Evolutionary conservation across 2,329 filamentous ascomycete species (phyloP).

Genomic region (Aspergillus sergii): DNA sequence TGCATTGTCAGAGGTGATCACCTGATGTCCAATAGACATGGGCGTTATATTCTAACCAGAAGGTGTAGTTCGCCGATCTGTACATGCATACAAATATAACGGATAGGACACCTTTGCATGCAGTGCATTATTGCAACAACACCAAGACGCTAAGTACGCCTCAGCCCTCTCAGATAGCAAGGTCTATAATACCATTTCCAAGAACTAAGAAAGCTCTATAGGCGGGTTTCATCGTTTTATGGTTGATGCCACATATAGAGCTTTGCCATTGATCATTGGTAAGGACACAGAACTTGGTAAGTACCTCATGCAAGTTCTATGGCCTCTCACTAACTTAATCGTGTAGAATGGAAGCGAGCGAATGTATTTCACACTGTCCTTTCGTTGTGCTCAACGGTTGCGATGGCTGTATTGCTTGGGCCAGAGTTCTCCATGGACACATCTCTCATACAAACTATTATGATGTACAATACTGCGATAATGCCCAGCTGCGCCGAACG

Average conservation of each 20-base stretch:
- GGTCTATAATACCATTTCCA: no score
- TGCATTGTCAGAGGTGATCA: background rate
- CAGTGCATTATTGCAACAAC: background rate
- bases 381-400: background rate
- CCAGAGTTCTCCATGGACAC: background rate
- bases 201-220: background rate
- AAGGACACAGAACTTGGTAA: background rate
- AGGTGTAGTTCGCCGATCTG: background rate
- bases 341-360: background rate
- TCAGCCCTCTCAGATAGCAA: no score
- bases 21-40: no score
- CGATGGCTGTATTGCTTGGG: background rate
- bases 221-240: background rate
- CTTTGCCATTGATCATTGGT: background rate
- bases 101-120: background rate
- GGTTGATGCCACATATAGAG: background rate
- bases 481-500: background rate
- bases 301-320: background rate
- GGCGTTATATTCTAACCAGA: background rate
- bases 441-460: background rate
- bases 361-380: background rate
- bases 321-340: background rate
- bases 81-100: background rate
- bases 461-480: background rate
- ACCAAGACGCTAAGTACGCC: background rate